These are phyloP conservation scores for Fomitiporia mediterranea DNA, from an alignment of 1,284 basidiomycete genomes.

Conservation along the genomic window DNA sequence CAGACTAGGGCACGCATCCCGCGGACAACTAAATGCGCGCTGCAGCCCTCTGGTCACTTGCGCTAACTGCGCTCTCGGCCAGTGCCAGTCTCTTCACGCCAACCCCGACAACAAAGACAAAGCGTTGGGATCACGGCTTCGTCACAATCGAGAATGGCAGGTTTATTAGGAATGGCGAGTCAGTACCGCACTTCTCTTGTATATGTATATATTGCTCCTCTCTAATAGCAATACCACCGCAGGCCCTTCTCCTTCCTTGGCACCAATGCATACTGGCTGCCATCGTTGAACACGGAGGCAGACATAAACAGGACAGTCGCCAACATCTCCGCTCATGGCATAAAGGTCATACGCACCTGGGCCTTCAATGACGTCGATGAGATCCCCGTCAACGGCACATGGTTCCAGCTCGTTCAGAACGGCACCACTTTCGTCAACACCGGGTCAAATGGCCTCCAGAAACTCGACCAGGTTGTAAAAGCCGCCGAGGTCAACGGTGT, in stretches of 20 bases:
- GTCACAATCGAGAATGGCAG: constrained; percentile 38
- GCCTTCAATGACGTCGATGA: constrained; percentile 28
- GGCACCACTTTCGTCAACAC: constrained; percentile 29
- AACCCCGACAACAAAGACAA: constrained; percentile 21
- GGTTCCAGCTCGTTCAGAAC: constrained; percentile 28
- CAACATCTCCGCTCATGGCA: constrained; percentile 27
- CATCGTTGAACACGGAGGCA: constrained; percentile 25
- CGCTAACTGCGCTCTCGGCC: neutral
- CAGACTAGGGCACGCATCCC: neutral
- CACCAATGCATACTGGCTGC: constrained; percentile 51
- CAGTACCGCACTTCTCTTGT: constrained; percentile 13
- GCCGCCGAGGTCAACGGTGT: constrained; percentile 29
- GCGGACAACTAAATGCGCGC: constrained; percentile 1
- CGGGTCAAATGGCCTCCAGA: constrained; percentile 31
- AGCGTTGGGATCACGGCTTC: constrained; percentile 31
- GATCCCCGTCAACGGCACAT: constrained; percentile 25
- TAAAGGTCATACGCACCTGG: constrained; percentile 33
- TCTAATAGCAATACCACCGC: too few relatives aligned
- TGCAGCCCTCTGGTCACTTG: neutral
- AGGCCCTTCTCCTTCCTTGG: constrained; percentile 55
- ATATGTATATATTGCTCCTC: too few relatives aligned
- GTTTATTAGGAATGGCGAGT: constrained; percentile 51
- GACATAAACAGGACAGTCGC: constrained; percentile 27
- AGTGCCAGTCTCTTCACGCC: constrained; percentile 17
- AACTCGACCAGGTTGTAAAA: constrained; percentile 30